Evolutionary conservation across 2,329 filamentous ascomycete species (phyloP).

Genomic region (Botrytis fabae): DNA sequence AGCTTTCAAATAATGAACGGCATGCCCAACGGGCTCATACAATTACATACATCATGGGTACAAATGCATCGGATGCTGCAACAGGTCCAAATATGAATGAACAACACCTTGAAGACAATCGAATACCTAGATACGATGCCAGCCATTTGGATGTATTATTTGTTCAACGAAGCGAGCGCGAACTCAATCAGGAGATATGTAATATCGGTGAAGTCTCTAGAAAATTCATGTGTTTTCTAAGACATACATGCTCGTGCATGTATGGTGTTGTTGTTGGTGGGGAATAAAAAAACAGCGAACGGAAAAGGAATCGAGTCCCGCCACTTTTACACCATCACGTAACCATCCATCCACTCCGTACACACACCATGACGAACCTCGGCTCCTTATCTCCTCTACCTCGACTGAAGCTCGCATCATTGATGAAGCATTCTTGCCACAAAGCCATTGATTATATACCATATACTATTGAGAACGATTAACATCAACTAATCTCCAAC

Average conservation of each 20-base stretch:
- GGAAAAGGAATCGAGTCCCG: slow-evolving; percentile 4
- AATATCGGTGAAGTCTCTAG: slow-evolving; percentile 14
- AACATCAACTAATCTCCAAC: not conserved
- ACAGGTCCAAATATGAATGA: not conserved
- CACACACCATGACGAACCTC: slow-evolving; percentile 10
- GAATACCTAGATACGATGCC: not conserved
- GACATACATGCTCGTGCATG: not conserved
- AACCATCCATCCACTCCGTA: not conserved
- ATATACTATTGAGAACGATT: not conserved
- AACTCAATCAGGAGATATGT: not conserved
- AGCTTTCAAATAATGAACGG: not conserved
- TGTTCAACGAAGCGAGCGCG: not conserved
- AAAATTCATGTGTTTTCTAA: not conserved
- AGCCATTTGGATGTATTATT: not conserved
- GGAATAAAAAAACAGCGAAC: slow-evolving; percentile 1
- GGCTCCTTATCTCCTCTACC: slow-evolving; percentile 11
- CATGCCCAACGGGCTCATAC: not conserved
- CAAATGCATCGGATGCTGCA: not conserved
- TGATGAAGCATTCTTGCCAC: slow-evolving; percentile 4
- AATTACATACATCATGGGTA: not conserved
- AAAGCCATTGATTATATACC: not conserved
- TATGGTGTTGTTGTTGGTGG: slow-evolving; percentile 17
- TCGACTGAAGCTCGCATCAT: not conserved
- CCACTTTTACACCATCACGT: not conserved
- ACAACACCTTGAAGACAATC: no score